Evolutionary conservation across 2,329 filamentous ascomycete species (phyloP), one percentile per base, ranked within the genome.

Genomic region (Cladorrhinum sp.): DNA sequence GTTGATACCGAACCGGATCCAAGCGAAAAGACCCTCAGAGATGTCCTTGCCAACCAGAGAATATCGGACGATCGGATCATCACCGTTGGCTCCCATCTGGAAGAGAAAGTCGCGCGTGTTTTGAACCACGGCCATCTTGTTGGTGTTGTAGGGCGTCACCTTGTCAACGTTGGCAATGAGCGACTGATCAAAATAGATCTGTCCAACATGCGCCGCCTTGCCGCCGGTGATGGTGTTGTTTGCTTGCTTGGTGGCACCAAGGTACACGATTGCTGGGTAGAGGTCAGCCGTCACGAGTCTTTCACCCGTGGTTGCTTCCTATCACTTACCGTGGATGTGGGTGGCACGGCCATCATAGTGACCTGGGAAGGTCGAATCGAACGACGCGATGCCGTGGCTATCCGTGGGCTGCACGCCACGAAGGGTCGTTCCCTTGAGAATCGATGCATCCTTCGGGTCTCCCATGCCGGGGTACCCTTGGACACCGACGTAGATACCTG

Each of bases 281-380:
- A 6, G 36, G 36, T 29, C 25, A 29, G 25, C 25, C 25, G 25
- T 45, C 22, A 18, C 12, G 20, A 25, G 4, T n/a, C n/a, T n/a
- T n/a, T n/a, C n/a, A n/a, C n/a, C n/a, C n/a, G n/a, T n/a, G n/a
- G n/a, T n/a, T n/a, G n/a, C n/a, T n/a, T n/a, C 22, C 32, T 23
- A 50, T 6, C 78, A 75, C 8, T 79, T 61, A 69, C 68, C 69
- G 66, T 81, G 79, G 24, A 77, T 78, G 65, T 81, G 79, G 2
- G 74, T 79, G 4, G 79, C 77, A 9, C 79, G 77, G 1, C 76
- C 76, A 0, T 72, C 66, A 63, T 80, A 80, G 68, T 80, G 77
- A n/a, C 78, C 77, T 0, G 78, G 78, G 68, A 79, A 73, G 52
- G 76, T 70, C 13, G 72, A 74, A 49, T 76, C 71, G 63, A 78